Evolutionary conservation across 495 filamentous ascomycete genomes (phyloP).

Genomic region (Talaromyces wortmannii): DNA sequence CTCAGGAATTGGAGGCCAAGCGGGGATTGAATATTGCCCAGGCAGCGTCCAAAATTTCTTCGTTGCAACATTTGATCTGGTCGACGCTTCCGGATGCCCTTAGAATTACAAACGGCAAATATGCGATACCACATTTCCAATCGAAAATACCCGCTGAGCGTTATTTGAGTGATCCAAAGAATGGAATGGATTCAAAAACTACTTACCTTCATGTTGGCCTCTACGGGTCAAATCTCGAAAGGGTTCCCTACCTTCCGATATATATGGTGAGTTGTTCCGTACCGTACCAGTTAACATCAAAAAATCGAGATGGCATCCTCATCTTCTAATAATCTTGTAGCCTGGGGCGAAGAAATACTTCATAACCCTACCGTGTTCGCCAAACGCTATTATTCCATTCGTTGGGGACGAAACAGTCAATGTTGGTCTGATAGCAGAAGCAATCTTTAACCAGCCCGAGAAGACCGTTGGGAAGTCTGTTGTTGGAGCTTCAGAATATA

Average conservation of each 20-base stretch:
- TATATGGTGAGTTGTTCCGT: not conserved
- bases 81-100: not conserved
- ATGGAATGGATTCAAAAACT: not conserved
- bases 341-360: not conserved
- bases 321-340: not conserved
- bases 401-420: not conserved
- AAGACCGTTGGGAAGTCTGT: not conserved
- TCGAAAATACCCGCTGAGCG: not conserved
- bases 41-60: not conserved
- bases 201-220: not conserved
- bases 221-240: not conserved
- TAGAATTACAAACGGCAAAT: not conserved
- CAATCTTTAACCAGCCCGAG: not conserved
- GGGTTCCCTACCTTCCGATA: not conserved
- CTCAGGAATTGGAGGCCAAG: not conserved
- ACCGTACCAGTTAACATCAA: no score
- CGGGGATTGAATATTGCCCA: not conserved
- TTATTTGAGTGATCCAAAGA: not conserved
- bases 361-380: not conserved
- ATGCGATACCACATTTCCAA: not conserved
- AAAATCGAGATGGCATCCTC: no score
- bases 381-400: not conserved
- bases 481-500: not conserved
- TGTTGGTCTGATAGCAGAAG: not conserved
- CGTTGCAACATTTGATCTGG: not conserved